Conservation (phyloP, 441 rosid genomes). For the Manihot esculenta region DNA sequence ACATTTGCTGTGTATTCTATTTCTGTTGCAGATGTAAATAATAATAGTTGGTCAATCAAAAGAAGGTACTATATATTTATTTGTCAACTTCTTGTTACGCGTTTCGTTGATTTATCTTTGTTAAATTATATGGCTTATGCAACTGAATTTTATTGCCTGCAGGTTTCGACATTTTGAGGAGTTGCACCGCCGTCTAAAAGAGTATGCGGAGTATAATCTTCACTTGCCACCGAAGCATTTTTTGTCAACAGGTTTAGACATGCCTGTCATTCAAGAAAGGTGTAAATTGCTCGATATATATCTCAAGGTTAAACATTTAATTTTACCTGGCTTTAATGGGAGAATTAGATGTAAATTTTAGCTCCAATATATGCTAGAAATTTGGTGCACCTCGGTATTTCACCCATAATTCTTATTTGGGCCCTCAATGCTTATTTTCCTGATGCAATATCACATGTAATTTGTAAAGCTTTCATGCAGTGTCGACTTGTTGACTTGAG, state of each 20-base stretch:
- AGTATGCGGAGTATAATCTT: slow-evolving; percentile 86
- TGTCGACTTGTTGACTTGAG: background rate
- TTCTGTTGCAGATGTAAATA: slow-evolving; percentile 83
- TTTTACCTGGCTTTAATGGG: slow-evolving; percentile 16
- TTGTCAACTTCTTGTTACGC: slow-evolving; percentile 26
- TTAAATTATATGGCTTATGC: slow-evolving; percentile 1
- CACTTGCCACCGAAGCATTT: slow-evolving; percentile 99
- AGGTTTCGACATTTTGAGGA: slow-evolving; percentile 99
- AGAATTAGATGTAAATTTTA: slow-evolving; percentile 13
- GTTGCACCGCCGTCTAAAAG: slow-evolving; percentile 93
- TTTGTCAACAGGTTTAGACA: slow-evolving; percentile 88
- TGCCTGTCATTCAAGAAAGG: slow-evolving; percentile 84
- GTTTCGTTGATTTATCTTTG: background rate
- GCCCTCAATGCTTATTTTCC: too few relatives aligned
- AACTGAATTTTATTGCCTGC: slow-evolving; percentile 25
- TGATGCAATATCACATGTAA: background rate
- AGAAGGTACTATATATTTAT: slow-evolving; percentile 64
- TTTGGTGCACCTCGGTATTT: background rate
- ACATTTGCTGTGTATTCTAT: slow-evolving; percentile 93
- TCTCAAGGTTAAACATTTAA: slow-evolving; percentile 65
- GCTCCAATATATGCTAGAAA: slow-evolving; percentile 4
- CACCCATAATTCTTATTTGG: background rate
- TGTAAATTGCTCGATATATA: slow-evolving; percentile 85
- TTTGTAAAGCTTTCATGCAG: background rate
- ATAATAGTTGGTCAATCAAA: slow-evolving; percentile 96